A percentile compares a stretch with the other conserved stretches of the same genome.
phyloP scores from a whole-genome alignment of 1,284 basidiomycete species.

The Malassezia vespertilionis region DNA sequence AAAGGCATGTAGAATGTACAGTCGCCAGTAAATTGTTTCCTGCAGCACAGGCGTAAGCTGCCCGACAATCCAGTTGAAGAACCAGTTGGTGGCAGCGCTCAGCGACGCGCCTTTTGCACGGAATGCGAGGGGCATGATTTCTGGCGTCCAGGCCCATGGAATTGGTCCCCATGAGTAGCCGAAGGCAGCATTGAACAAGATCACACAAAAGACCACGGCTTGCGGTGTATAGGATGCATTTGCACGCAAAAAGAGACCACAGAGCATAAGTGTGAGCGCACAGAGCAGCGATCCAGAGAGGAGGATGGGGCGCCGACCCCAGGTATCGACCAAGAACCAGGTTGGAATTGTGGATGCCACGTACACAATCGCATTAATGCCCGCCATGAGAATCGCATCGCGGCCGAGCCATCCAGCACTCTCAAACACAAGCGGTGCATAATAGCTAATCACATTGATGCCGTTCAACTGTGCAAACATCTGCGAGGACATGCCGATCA shows the following conservation, averaged over 20 bases:
- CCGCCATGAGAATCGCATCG: constrained; percentile 91
- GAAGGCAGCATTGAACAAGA: constrained; percentile 87
- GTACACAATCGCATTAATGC: constrained; percentile 61
- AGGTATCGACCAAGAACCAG: constrained; percentile 88
- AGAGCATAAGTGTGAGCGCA: constrained; percentile 63
- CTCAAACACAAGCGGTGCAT: constrained; percentile 54
- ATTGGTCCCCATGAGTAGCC: constrained; percentile 61
- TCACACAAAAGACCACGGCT: constrained; percentile 76
- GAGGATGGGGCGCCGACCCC: constrained; percentile 78
- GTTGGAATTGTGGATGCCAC: constrained; percentile 53
- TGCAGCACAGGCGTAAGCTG: constrained; percentile 79
- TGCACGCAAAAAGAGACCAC: constrained; percentile 85
- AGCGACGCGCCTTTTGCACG: constrained; percentile 19
- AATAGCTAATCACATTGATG: constrained; percentile 71
- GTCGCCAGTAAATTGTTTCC: constrained; percentile 76
- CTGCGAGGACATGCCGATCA: constrained; percentile 95
- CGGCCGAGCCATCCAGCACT: constrained; percentile 95
- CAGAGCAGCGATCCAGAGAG: constrained; percentile 74
- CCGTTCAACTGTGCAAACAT: constrained; percentile 73
- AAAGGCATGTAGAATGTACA: constrained; percentile 93
- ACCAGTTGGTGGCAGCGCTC: constrained; percentile 66
- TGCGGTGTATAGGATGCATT: constrained; percentile 59
- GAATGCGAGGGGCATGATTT: constrained; percentile 57
- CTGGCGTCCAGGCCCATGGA: constrained; percentile 63
- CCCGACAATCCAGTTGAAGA: constrained; percentile 69